Evolutionary conservation across 306 rosid genomes (phyloP).

Genomic region (Amphicarpaea edgeworthii): DNA sequence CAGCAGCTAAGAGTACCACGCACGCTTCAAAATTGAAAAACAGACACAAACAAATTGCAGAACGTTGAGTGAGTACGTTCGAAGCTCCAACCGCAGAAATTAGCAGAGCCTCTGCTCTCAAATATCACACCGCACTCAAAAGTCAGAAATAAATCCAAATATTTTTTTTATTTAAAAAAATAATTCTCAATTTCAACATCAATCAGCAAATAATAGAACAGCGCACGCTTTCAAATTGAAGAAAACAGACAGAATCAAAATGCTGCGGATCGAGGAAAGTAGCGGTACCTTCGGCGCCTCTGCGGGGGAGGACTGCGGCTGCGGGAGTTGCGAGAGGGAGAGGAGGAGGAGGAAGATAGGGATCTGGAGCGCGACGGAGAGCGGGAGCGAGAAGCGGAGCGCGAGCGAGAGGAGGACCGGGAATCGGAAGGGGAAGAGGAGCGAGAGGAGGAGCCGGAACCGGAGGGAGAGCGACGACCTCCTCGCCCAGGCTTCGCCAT

Average conservation of each 20-base stretch:
- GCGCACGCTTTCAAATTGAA: slow-evolving; percentile 6
- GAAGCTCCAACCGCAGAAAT: too few species aligned
- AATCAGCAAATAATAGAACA: neutral
- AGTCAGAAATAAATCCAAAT: too few species aligned
- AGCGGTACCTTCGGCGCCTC: slow-evolving; percentile 61
- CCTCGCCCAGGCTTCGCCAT: slow-evolving; percentile 96
- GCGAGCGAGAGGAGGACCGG: slow-evolving; percentile 57
- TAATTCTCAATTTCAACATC: neutral
- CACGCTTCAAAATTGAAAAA: slow-evolving; percentile 5
- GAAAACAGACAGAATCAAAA: neutral
- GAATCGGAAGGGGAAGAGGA: slow-evolving; percentile 56
- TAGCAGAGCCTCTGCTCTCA: too few species aligned
- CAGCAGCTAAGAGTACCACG: neutral
- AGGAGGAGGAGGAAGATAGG: slow-evolving; percentile 73
- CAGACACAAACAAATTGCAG: neutral
- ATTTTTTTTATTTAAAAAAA: too few species aligned
- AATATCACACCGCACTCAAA: too few species aligned
- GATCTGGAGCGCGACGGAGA: slow-evolving; percentile 79
- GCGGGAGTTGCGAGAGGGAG: slow-evolving; percentile 79
- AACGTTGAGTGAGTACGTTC: too few species aligned
- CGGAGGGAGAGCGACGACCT: slow-evolving; percentile 90
- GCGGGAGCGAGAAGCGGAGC: slow-evolving; percentile 20
- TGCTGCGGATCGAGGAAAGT: neutral
- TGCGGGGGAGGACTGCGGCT: slow-evolving; percentile 83
- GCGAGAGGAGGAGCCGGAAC: slow-evolving; percentile 69